Conservation (phyloP, 179 eudicot genomes). For the Gypsophila paniculata region DNA sequence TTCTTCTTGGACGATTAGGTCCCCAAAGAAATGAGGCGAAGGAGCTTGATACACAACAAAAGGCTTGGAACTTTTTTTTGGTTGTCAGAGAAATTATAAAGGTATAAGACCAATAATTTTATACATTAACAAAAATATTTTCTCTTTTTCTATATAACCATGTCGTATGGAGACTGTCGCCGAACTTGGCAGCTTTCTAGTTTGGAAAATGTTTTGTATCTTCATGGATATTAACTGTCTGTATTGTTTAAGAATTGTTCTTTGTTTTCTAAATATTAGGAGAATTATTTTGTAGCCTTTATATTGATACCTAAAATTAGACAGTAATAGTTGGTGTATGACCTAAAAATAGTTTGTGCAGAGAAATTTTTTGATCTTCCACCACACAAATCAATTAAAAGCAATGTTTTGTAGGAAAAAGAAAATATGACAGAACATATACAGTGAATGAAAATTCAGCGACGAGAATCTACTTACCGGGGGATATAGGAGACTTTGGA, state of each 20-base stretch:
- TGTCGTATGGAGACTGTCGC: conserved; percentile 5
- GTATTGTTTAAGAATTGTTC: neutral
- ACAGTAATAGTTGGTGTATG: neutral
- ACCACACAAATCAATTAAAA: neutral
- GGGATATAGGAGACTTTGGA: neutral
- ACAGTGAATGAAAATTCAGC: too few relatives aligned
- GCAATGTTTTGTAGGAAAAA: neutral
- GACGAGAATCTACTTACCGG: neutral
- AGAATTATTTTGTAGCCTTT: neutral
- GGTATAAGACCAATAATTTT: conserved; percentile 11
- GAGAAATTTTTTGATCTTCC: neutral
- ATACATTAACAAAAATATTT: conserved; percentile 7
- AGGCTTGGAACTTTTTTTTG: neutral
- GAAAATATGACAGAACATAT: too few relatives aligned
- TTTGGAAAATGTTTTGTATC: conserved; percentile 12
- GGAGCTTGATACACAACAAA: neutral
- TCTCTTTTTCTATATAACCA: neutral
- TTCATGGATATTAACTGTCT: conserved; percentile 16
- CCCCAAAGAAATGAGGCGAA: neutral
- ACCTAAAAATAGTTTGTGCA: neutral
- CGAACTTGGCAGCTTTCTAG: neutral
- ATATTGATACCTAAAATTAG: neutral
- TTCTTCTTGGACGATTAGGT: neutral
- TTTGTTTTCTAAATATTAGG: neutral
- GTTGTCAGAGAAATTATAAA: neutral